A percentile compares a stretch with the other conserved stretches of the same genome.
Evolutionary conservation across 257 asterid genomes (phyloP).

Genomic region (Gardenia jasminoides): DNA sequence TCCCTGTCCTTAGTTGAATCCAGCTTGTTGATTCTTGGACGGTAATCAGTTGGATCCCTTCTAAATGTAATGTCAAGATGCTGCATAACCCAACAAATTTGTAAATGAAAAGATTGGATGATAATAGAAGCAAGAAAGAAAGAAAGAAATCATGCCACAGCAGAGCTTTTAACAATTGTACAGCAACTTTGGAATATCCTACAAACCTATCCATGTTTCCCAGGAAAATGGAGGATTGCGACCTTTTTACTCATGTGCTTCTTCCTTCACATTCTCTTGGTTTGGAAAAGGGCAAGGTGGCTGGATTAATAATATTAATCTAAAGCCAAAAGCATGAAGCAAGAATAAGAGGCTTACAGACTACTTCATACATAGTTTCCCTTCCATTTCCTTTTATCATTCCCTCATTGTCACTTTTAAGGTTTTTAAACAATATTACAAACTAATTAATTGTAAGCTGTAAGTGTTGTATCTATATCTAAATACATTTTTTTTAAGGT

Average conservation of each 20-base stretch:
- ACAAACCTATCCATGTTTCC: neutral
- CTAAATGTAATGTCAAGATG: conserved; percentile 93
- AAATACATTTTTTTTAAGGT: too few species aligned
- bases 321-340: neutral
- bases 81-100: conserved; percentile 38
- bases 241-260: neutral
- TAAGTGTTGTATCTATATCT: too few species aligned
- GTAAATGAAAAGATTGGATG: neutral
- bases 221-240: neutral
- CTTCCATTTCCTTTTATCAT: too few species aligned
- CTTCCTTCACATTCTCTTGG: neutral
- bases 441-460: too few species aligned
- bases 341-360: neutral
- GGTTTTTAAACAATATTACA: too few species aligned
- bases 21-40: conserved; percentile 92
- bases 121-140: neutral
- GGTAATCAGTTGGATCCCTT: conserved; percentile 91
- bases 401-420: too few species aligned
- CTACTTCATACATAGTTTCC: too few species aligned
- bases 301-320: neutral
- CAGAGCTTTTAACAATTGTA: neutral
- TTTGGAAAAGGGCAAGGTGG: neutral
- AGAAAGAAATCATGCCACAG: neutral
- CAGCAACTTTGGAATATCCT: neutral
- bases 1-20: conserved; percentile 97